phyloP scores from a whole-genome alignment of 2,329 filamentous ascomycete species.

The Pseudocercospora musae region DNA sequence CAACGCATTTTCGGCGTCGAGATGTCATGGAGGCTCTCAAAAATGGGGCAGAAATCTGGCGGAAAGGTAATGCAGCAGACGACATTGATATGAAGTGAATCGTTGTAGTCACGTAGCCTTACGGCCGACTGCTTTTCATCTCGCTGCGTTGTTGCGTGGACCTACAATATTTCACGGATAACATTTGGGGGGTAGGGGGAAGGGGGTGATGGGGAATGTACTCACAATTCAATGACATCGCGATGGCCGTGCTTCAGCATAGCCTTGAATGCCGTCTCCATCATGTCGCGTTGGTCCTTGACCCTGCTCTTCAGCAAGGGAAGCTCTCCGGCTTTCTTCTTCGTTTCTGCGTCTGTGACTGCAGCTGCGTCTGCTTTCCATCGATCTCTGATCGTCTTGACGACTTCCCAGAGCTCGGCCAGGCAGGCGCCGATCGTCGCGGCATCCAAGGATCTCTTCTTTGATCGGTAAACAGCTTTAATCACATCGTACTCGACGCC shows the following conservation, averaged over 20 bases:
- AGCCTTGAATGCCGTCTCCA: conserved; percentile 51
- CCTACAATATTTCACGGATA: not conserved
- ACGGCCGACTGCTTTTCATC: not conserved
- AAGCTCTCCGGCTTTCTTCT: conserved; percentile 54
- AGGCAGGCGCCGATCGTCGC: conserved; percentile 55
- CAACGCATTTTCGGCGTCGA: not conserved
- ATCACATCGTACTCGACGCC: conserved; percentile 58
- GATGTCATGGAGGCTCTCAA: not conserved
- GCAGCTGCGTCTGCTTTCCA: conserved; percentile 59
- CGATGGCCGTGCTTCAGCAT: conserved; percentile 47
- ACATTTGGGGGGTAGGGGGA: conserved; percentile 4
- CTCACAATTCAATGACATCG: conserved; percentile 45
- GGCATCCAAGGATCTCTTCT: conserved; percentile 48
- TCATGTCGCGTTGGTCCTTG: conserved; percentile 54
- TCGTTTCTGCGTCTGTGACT: conserved; percentile 57
- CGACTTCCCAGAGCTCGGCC: conserved; percentile 57
- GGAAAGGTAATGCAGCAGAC: not conserved
- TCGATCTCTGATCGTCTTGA: conserved; percentile 58
- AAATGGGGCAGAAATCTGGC: not conserved
- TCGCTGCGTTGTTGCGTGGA: not conserved
- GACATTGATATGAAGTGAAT: not conserved
- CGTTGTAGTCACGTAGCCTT: not conserved
- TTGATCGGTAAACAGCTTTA: conserved; percentile 59
- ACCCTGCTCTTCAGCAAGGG: conserved; percentile 56
- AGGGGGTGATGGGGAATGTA: conserved; percentile 18